Evolutionary conservation across 2,329 filamentous ascomycete species (phyloP).

Genomic region (Tolypocladium endophyticum): DNA sequence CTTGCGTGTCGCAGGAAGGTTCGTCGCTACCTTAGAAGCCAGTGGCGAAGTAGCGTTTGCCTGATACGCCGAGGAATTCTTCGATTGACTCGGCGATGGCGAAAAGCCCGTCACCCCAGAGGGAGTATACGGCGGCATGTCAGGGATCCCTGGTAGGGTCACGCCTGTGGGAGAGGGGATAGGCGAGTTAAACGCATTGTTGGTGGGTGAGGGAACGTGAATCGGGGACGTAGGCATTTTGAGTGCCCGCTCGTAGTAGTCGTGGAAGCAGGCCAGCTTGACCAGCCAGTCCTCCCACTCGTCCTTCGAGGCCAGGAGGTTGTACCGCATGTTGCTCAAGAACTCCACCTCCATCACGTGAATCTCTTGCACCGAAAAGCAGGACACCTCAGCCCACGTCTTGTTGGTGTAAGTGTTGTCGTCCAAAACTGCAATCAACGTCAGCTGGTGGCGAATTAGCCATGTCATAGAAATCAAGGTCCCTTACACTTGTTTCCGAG

Average conservation of each 20-base stretch:
- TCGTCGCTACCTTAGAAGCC: constrained; percentile 33
- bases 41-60: constrained; percentile 36
- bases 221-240: constrained; percentile 30
- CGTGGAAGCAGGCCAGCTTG: constrained; percentile 71
- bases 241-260: constrained; percentile 67
- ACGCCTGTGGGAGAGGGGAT: constrained; percentile 36
- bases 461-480: too few relatives aligned
- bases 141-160: constrained; percentile 16
- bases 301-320: constrained; percentile 72
- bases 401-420: constrained; percentile 99
- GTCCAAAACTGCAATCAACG: constrained; percentile 57
- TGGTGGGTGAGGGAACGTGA: constrained; percentile 28
- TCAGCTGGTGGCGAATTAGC: constrained; percentile 8
- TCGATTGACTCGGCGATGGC: constrained; percentile 24
- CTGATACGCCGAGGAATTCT: constrained; percentile 28
- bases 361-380: constrained; percentile 86
- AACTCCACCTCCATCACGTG: constrained; percentile 99
- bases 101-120: constrained; percentile 25
- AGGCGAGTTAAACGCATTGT: constrained; percentile 31
- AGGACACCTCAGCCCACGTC: constrained; percentile 97
- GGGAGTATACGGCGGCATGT: constrained; percentile 23
- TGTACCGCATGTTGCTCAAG: constrained; percentile 95
- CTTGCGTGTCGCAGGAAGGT: constrained; percentile 33
- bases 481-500: constrained; percentile 85
- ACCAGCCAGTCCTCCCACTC: constrained; percentile 84